Evolutionary conservation across 2,329 filamentous ascomycete species (phyloP).

Genomic region (Fusarium odoratissimum): DNA sequence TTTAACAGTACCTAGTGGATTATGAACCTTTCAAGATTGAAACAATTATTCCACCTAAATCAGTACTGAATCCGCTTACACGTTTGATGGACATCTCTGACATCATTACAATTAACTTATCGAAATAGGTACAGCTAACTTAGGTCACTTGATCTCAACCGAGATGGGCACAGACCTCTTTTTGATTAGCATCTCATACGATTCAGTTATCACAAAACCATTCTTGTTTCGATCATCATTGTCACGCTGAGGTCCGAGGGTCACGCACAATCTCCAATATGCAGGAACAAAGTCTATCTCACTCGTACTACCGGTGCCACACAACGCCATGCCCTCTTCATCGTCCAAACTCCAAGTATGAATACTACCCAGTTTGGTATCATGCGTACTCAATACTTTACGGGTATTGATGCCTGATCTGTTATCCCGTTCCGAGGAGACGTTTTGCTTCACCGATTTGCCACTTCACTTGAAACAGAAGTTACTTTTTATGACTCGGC

Average conservation of each 20-base stretch:
- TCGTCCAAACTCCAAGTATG: neutral
- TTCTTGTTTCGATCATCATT: neutral
- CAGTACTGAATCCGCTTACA: too few relatives aligned
- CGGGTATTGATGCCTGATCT: neutral
- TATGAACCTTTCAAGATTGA: neutral
- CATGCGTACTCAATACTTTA: neutral
- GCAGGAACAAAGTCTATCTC: slow-evolving; percentile 21
- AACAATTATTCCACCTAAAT: neutral
- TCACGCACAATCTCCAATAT: slow-evolving; percentile 4
- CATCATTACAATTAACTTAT: neutral
- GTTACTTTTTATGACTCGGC: neutral
- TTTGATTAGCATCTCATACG: too few relatives aligned
- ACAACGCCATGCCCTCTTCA: neutral
- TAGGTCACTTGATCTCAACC: neutral
- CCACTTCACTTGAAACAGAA: neutral
- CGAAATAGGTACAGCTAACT: neutral
- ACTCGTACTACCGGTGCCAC: neutral
- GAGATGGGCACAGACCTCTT: neutral
- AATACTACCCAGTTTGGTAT: neutral
- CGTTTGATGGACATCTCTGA: neutral
- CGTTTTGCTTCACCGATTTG: neutral
- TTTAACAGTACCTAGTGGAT: too few relatives aligned
- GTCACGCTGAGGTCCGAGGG: neutral
- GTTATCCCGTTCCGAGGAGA: neutral
- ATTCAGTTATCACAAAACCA: neutral